Evolutionary conservation across 192 early-diverging fungal species (phyloP).

Genomic region (Podila epigama): DNA sequence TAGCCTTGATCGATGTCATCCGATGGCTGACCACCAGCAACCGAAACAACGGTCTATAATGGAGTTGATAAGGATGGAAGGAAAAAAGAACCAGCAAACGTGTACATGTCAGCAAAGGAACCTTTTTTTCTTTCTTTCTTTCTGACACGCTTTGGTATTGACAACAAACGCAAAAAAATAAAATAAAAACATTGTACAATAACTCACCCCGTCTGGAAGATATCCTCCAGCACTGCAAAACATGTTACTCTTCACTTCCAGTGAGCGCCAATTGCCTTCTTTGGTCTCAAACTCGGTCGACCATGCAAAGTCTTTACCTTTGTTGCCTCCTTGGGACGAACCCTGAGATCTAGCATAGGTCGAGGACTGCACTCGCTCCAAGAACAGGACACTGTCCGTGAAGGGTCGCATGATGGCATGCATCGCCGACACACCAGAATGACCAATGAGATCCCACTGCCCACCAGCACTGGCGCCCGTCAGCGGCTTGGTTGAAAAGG

Average conservation of each 20-base stretch:
- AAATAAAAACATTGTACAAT: not conserved
- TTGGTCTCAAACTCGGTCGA: conserved; percentile 38
- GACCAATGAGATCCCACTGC: conserved; percentile 50
- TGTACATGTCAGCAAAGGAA: too few species aligned
- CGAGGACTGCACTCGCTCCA: conserved; percentile 35
- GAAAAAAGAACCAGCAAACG: not conserved
- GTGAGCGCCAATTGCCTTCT: conserved; percentile 24
- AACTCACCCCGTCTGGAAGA: conserved; percentile 39
- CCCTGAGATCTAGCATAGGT: conserved; percentile 22
- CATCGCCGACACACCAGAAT: conserved; percentile 47
- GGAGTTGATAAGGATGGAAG: not conserved
- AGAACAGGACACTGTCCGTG: conserved; percentile 36
- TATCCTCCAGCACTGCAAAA: conserved; percentile 50
- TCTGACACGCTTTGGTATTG: not conserved
- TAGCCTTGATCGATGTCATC: conserved; percentile 27
- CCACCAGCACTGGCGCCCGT: conserved; percentile 29
- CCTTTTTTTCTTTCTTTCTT: too few species aligned
- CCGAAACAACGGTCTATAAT: conserved; percentile 20
- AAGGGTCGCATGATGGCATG: conserved; percentile 41
- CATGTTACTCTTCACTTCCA: conserved; percentile 40
- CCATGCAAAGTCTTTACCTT: conserved; percentile 30
- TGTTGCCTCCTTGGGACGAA: conserved; percentile 23
- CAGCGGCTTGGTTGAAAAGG: not conserved
- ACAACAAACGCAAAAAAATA: not conserved
- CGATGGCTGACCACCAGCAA: conserved; percentile 36